Base-by-base conservation (phyloP, 2,329 filamentous ascomycete species). In the Talaromyces amestolkiae region DNA sequence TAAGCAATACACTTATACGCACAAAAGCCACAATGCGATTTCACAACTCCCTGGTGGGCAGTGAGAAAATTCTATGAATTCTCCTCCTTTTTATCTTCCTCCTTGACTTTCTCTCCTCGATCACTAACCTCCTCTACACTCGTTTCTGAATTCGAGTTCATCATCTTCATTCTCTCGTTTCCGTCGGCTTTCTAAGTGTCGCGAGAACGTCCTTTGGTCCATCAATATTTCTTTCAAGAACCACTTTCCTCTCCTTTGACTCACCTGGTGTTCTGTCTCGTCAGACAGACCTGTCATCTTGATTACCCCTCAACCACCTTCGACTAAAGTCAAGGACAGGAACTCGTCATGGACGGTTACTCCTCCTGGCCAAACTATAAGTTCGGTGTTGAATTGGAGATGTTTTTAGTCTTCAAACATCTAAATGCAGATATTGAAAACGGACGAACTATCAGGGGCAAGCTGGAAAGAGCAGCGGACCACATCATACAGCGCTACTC, bases 331-430 rank as follows among this genome's bases (percentile, higher is more conserved):
- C 3, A 11, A 54, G 49, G 11, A 19, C 3, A 19, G 27, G 3
- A 10, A 37, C 15, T 15, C 31, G 37, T 37, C 31, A 56, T 56
- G 51, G 22, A 37, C 33, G 11, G n/a, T n/a, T 0, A 3, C 1
- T 37, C 33, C 33, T 9, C n/a, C 33, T 17, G 2, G 19, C 31
- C 41, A 22, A 35, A n/a, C 3, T 60, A 60, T 43, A 35, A 49
- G 3, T 49, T 60, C 37, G 58, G 58, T 8, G n/a, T 60, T 4
- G 58, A 60, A 31, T n/a, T 60, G 5, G 58, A 60, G 41, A 22
- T 49, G 27, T 47, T 37, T 17, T 3, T 24, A 2, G 5, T 10
- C 4, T 22, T 60, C n/a, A 60, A 60, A 27, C 1, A 3, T 2
- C 1, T 2, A 3, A 6, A 13, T 45, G 4, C 1, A 33, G 41